Percentiles rank a stretch among this genome's conserved stretches.
These are phyloP conservation scores for Sugiyamaella novakii DNA, from an alignment of 1,139 yeast species.

Conservation along the genomic window DNA sequence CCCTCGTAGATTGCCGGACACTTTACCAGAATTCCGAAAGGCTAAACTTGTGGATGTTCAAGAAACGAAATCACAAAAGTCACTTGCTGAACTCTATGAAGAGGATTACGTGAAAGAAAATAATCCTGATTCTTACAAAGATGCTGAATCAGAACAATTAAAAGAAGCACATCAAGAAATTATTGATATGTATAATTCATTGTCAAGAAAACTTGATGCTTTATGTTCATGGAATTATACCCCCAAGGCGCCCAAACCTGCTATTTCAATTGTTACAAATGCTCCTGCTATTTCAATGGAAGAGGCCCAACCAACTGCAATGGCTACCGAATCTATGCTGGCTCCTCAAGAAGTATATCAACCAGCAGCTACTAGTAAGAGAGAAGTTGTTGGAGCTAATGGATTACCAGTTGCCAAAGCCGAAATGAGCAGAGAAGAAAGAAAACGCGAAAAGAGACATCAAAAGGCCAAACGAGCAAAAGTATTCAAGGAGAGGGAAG, in stretches of 20 bases:
- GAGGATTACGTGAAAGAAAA: slow-evolving; percentile 66
- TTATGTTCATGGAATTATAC: slow-evolving; percentile 90
- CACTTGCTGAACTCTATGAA: slow-evolving; percentile 90
- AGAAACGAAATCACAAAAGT: slow-evolving; percentile 81
- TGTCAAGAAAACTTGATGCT: slow-evolving; percentile 78
- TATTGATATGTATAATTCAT: slow-evolving; percentile 58
- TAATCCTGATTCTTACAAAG: slow-evolving; percentile 42
- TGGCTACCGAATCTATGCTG: slow-evolving; percentile 70
- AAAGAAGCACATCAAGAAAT: slow-evolving; percentile 79
- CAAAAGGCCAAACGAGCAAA: slow-evolving; percentile 78
- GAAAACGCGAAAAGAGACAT: slow-evolving; percentile 83
- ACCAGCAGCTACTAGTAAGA: slow-evolving; percentile 49
- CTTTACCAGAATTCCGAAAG: slow-evolving; percentile 56
- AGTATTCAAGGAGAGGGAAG: slow-evolving; percentile 48
- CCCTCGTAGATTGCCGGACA: slow-evolving; percentile 68
- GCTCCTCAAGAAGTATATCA: slow-evolving; percentile 97
- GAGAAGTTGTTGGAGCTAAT: slow-evolving; percentile 73
- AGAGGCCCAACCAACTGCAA: slow-evolving; percentile 91
- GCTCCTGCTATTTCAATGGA: slow-evolving; percentile 87
- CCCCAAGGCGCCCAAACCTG: slow-evolving; percentile 85
- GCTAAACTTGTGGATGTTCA: slow-evolving; percentile 61
- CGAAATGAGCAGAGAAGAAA: slow-evolving; percentile 84
- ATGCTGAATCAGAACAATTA: slow-evolving; percentile 59
- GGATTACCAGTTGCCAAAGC: slow-evolving; percentile 83
- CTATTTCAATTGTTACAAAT: slow-evolving; percentile 56